Evolutionary conservation across 352 stramenopile genomes (phyloP), one percentile per base, ranked within the genome.

Genomic region (Globisporangium yorkense): DNA sequence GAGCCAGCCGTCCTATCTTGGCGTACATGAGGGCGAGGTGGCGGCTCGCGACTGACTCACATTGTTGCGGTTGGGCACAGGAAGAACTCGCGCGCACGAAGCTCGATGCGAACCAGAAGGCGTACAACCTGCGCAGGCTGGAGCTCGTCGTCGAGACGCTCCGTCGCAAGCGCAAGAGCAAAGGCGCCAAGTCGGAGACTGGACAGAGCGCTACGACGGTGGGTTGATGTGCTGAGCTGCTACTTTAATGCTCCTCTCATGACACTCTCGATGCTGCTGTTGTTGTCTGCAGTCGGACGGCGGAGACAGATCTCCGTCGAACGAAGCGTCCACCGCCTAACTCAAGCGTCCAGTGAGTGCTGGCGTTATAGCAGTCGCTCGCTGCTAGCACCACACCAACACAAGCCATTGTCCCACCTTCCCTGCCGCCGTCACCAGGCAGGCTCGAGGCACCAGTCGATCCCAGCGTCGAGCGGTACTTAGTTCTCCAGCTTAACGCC

Each of bases 51-150:
- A 43, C 7, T 49, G 0, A 51, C 13, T 31, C 15, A 20, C 12
- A 9, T 8, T 24, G 16, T 8, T 48, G 0, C 43, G 49, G 24
- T 3, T 47, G 31, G 33, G 18, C 18, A 0, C 40, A 71, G 65
- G 70, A 84, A 51, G 72, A 85, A n/a, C 51, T 85, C 35, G 72
- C 75, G 16, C 65, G 70, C 39, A 79, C 70, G 3, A 85, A 85
- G 51, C 58, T 85, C 16, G 72, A 80, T 7, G 68, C 70, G 18
- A 82, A 67, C 53, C 72, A 82, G 61, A 80, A 77, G 39, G 62
- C 72, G 3, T 57, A 77, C 24, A 70, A 85, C 10, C 43, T 85
- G 24, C 65, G 63, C 24, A 75, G 75, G 33, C 31, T 82, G 16
- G 70, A 85, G 59, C 59, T 82, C 9, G 59, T 82, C 8, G 53